Evolutionary conservation across 441 rosid species (phyloP), one percentile per base, ranked within the genome.

Genomic region (Brassica balearica): DNA sequence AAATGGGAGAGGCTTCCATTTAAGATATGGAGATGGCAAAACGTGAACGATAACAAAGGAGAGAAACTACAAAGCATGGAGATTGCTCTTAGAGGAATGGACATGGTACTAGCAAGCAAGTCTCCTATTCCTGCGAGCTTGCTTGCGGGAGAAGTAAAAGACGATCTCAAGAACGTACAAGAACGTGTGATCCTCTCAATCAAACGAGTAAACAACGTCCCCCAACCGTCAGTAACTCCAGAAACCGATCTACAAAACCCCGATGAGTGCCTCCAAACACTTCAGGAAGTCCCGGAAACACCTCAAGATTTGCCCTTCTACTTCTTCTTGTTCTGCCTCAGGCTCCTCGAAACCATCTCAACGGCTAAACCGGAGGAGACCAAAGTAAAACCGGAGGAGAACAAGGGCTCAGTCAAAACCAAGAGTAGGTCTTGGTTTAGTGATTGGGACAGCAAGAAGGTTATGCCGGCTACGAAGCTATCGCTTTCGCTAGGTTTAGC

Each of bases 281-380:
- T 88, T 71, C 86, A 80, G 38, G 75, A 70, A 15, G 77, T 85
- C 81, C 94, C 92, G 4, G 8, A 60, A 63, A 73, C 83, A 43
- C 80, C 73, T 80, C 79, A 87, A 51, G 88, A 94, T 71, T 82
- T 94, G 43, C 84, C 94, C 11, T 77, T 84, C 62, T 77, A 85
- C 76, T 94, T 94, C 88, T 91, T 94, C 92, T 77, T 91, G 38
- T 91, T 91, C 73, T 94, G 97, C 83, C 59, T 87, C 62, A 86
- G 88, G 69, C 89, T 88, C 56, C 90, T 91, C n/a, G 85, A 80
- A 53, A 29, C 55, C 65, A 86, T 83, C 72, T 77, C 87, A 77
- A n/a, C 71, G 3, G 78, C 82, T 6, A 82, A 85, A 72, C 81
- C 86, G 6, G 77, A 76, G 75, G 71, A 64, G 63, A 17, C 75